Conservation (phyloP, 2,329 filamentous ascomycete genomes). For the Sclerotinia sclerotiorum region DNA sequence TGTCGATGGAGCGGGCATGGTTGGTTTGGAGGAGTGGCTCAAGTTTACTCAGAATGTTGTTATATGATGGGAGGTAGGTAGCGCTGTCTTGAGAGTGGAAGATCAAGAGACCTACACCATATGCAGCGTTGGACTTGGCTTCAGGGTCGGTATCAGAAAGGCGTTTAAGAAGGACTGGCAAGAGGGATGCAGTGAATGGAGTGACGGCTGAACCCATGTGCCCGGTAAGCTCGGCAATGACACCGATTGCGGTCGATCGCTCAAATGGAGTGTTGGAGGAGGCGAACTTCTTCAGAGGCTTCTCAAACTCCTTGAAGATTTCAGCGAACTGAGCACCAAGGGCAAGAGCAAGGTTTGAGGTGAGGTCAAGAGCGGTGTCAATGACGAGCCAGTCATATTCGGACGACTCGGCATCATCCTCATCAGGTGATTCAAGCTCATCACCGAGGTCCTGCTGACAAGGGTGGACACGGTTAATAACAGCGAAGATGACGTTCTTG, state of each 20-base stretch:
- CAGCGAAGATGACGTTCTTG: conserved; percentile 69
- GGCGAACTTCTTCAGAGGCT: conserved; percentile 83
- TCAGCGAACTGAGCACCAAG: conserved; percentile 79
- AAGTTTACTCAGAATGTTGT: conserved; percentile 77
- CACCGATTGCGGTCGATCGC: conserved; percentile 85
- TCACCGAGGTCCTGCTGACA: conserved; percentile 89
- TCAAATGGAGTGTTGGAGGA: conserved; percentile 84
- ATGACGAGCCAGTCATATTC: conserved; percentile 98
- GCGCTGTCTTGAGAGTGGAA: conserved; percentile 71
- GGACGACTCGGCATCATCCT: conserved; percentile 70
- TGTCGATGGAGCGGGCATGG: conserved; percentile 83
- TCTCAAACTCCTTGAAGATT: conserved; percentile 95
- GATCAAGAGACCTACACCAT: conserved; percentile 82
- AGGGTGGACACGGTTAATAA: conserved; percentile 87
- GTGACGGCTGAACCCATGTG: conserved; percentile 82
- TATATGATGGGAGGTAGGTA: conserved; percentile 73
- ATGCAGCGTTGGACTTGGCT: conserved; percentile 93
- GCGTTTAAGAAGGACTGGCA: conserved; percentile 81
- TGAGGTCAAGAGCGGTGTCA: conserved; percentile 88
- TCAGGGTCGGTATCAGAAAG: conserved; percentile 86
- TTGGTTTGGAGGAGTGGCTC: conserved; percentile 79
- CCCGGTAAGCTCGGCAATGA: conserved; percentile 85
- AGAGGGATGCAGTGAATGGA: conserved; percentile 72
- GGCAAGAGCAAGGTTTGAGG: conserved; percentile 79
- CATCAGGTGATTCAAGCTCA: conserved; percentile 72